phyloP scores from a whole-genome alignment of 2,329 filamentous ascomycete genomes.

The Daldinia sp. region DNA sequence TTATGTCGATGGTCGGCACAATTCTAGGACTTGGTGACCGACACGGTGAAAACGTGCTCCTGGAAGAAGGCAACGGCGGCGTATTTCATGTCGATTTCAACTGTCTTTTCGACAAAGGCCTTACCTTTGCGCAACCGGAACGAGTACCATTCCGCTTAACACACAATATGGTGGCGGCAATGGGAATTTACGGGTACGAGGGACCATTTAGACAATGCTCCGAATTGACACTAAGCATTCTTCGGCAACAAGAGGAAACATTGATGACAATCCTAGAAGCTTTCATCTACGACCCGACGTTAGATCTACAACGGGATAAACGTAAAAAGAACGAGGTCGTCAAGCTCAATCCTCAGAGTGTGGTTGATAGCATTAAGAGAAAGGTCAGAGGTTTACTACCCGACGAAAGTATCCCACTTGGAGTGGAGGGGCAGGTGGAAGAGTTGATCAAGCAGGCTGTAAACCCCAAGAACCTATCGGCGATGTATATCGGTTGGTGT shows the following conservation, averaged over 20 bases:
- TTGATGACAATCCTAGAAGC: slow-evolving; percentile 97
- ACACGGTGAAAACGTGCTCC: slow-evolving; percentile 95
- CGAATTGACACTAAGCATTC: slow-evolving; percentile 83
- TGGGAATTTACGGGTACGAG: slow-evolving; percentile 94
- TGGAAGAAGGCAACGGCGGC: slow-evolving; percentile 92
- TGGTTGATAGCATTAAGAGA: slow-evolving; percentile 85
- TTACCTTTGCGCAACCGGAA: slow-evolving; percentile 94
- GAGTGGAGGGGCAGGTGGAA: slow-evolving; percentile 97
- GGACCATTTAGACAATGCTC: slow-evolving; percentile 91
- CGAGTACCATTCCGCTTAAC: slow-evolving; percentile 95
- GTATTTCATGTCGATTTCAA: slow-evolving; percentile 99
- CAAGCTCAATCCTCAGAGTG: slow-evolving; percentile 70
- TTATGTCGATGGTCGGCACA: slow-evolving; percentile 99
- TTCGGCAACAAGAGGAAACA: slow-evolving; percentile 93
- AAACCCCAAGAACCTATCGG: slow-evolving; percentile 78
- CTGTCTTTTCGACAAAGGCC: slow-evolving; percentile 97
- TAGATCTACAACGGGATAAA: slow-evolving; percentile 84
- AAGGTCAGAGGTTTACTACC: slow-evolving; percentile 87
- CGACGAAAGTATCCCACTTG: slow-evolving; percentile 89
- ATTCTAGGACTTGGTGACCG: slow-evolving; percentile 93
- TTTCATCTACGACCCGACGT: slow-evolving; percentile 95
- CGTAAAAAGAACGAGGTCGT: slow-evolving; percentile 61
- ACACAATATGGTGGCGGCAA: slow-evolving; percentile 98
- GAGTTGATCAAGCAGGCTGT: slow-evolving; percentile 89
- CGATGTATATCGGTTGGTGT: slow-evolving; percentile 98